Base-by-base conservation (phyloP, 352 stramenopile species). In the Phytopythium mirpurense region DNA sequence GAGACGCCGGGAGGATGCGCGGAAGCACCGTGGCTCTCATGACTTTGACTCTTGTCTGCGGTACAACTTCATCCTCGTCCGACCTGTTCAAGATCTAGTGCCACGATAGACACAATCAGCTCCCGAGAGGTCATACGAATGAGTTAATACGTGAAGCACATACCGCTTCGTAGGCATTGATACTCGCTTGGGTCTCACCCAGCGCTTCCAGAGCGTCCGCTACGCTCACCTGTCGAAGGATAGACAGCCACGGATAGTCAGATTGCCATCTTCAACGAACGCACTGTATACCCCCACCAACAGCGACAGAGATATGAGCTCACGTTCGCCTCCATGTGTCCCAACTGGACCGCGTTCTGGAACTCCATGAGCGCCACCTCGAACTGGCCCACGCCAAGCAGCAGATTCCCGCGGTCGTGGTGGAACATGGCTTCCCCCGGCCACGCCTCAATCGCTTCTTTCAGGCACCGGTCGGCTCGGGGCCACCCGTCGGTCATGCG, bases 11-110 rank as follows among this genome's bases (percentile, higher is more conserved):
- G 3, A 92, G 62, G 32, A 90, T 74, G 21, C 75, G 71, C 36
- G 78, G 82, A 18, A 90, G 45, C 15, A 90, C 78, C 0, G 74
- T 88, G 7, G 74, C 70, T 54, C 68, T 73, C 77, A 87, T 84
- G 11, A 89, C 57, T 57, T 68, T 74, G 14, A 76, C 66, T 37
- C 70, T 65, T 21, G 72, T 77, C 19, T 56, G 58, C 42, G 57
- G 69, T 11, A 65, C 41, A 23, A 59, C 57, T 19, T 59, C 27
- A 24, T 74, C 58, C 6, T 46, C 19, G 4, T 61, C 56, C 27
- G 69, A 37, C 18, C 51, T 59, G 15, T 18, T 37, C 5, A 79
- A 44, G 49, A 81, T 60, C 69, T 80, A 38, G 4, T 10, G 8
- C n/a, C 15, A 11, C 8, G 24, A 26, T 12, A 29, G 21, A 56